Percentiles rank a stretch among this genome's conserved stretches.
phyloP scores from a whole-genome alignment of 2,329 filamentous ascomycete species.

The Orbilia oligospora region DNA sequence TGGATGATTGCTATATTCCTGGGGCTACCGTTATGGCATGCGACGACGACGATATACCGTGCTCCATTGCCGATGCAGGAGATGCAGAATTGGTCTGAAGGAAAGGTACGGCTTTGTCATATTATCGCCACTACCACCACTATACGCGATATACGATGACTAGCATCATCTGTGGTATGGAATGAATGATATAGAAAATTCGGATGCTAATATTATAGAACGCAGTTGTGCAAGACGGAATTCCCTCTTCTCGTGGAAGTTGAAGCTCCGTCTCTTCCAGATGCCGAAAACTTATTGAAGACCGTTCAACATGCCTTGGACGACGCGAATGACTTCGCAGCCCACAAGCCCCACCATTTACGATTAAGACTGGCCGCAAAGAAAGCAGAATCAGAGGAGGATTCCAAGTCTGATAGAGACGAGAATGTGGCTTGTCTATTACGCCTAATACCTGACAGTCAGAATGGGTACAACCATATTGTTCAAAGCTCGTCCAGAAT shows the following conservation, averaged over 20 bases:
- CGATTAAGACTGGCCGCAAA: slow-evolving; percentile 75
- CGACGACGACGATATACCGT: slow-evolving; percentile 91
- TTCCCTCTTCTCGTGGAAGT: slow-evolving; percentile 88
- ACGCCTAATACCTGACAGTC: slow-evolving; percentile 76
- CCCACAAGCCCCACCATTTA: slow-evolving; percentile 76
- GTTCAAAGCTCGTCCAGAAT: slow-evolving; percentile 79
- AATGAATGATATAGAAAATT: neutral
- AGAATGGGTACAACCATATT: slow-evolving; percentile 65
- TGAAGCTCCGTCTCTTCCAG: slow-evolving; percentile 76
- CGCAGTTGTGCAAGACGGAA: slow-evolving; percentile 84
- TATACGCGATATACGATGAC: neutral
- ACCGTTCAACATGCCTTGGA: slow-evolving; percentile 89
- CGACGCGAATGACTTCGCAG: slow-evolving; percentile 86
- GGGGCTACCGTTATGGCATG: slow-evolving; percentile 95
- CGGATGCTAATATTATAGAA: slow-evolving; percentile 3
- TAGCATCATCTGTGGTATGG: neutral
- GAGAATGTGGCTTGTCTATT: slow-evolving; percentile 77
- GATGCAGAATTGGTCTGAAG: slow-evolving; percentile 94
- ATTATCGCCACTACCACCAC: slow-evolving; percentile 2
- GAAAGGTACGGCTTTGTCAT: slow-evolving; percentile 76
- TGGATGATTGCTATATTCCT: slow-evolving; percentile 88
- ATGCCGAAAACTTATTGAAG: slow-evolving; percentile 75
- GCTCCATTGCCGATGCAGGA: slow-evolving; percentile 84
- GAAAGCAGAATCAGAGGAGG: slow-evolving; percentile 52
- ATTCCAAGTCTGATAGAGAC: slow-evolving; percentile 66